These are phyloP conservation scores for Vitis hybrid DNA, from an alignment of 177 flowering plant species.

Conservation along the genomic window DNA sequence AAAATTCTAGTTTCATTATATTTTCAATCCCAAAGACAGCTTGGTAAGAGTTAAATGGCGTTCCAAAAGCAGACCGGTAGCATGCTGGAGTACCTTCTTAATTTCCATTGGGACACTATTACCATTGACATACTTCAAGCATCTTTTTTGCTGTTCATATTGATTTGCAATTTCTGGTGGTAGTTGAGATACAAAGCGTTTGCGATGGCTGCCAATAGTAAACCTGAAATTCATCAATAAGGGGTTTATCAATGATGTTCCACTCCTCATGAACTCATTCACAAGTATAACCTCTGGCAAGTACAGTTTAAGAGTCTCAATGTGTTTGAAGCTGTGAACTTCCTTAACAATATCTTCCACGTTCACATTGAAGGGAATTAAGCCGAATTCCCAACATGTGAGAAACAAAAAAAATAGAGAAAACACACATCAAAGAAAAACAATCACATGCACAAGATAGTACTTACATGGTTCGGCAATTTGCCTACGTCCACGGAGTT, in stretches of 20 bases:
- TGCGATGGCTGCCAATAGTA: background rate
- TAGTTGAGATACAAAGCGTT: background rate
- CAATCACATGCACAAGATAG: no score
- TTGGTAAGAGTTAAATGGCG: constrained; percentile 7
- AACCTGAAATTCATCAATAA: no score
- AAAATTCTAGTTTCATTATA: background rate
- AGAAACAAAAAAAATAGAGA: no score
- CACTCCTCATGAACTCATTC: background rate
- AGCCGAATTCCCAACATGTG: no score
- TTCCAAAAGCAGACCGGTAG: background rate
- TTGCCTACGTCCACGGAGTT: no score
- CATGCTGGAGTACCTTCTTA: background rate
- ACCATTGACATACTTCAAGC: constrained; percentile 9
- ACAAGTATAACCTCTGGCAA: background rate
- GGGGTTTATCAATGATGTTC: background rate
- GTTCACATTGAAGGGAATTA: background rate
- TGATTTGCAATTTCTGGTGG: background rate
- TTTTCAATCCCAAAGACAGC: constrained; percentile 4
- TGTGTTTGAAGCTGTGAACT: background rate
- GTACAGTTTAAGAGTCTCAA: constrained; percentile 2
- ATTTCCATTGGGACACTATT: background rate
- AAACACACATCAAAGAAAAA: no score
- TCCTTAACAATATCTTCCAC: constrained; percentile 4
- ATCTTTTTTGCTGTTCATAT: background rate
- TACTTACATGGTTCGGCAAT: no score